Evolutionary conservation across 768 basidiomycete genomes (phyloP).

Genomic region (Dictyophora rubrovolvata): DNA sequence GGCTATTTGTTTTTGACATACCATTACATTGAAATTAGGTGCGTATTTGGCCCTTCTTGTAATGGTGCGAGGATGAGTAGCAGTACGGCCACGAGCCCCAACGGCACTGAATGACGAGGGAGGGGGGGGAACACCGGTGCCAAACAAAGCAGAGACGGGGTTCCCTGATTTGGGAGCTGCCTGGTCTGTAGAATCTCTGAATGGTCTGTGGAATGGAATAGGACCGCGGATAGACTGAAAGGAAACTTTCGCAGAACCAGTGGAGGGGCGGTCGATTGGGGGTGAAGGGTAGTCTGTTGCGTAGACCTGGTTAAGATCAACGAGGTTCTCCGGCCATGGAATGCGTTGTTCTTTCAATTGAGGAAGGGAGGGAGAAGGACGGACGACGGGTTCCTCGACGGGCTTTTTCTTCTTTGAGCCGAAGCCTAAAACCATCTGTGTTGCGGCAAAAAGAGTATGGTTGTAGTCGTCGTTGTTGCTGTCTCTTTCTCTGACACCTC

Average conservation of each 20-base stretch:
- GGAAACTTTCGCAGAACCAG: conserved; percentile 47
- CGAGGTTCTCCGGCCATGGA: conserved; percentile 77
- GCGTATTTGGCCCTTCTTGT: conserved; percentile 55
- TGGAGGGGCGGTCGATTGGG: conserved; percentile 16
- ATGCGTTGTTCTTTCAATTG: conserved; percentile 66
- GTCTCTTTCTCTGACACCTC: conserved; percentile 8
- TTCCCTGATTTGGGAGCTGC: neutral
- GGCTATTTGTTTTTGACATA: conserved; percentile 20
- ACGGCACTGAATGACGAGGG: conserved; percentile 53
- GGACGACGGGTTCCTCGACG: conserved; percentile 33
- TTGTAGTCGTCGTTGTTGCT: conserved; percentile 59
- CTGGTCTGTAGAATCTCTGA: conserved; percentile 17
- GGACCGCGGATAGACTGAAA: conserved; percentile 42
- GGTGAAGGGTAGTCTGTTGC: conserved; percentile 13
- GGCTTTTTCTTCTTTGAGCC: conserved; percentile 15
- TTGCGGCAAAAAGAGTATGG: conserved; percentile 1
- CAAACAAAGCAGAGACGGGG: conserved; percentile 1
- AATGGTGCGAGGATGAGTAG: conserved; percentile 31
- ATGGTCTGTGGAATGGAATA: conserved; percentile 79
- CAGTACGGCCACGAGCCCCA: conserved; percentile 24
- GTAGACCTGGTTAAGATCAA: conserved; percentile 41
- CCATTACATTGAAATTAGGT: conserved; percentile 85
- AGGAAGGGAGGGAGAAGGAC: conserved; percentile 73
- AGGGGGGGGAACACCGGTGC: conserved; percentile 38
- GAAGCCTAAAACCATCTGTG: conserved; percentile 14